Evolutionary conservation across 1,139 yeast species (phyloP), one percentile per base, ranked within the genome.

Genomic region (Taphrina wiesneri): DNA sequence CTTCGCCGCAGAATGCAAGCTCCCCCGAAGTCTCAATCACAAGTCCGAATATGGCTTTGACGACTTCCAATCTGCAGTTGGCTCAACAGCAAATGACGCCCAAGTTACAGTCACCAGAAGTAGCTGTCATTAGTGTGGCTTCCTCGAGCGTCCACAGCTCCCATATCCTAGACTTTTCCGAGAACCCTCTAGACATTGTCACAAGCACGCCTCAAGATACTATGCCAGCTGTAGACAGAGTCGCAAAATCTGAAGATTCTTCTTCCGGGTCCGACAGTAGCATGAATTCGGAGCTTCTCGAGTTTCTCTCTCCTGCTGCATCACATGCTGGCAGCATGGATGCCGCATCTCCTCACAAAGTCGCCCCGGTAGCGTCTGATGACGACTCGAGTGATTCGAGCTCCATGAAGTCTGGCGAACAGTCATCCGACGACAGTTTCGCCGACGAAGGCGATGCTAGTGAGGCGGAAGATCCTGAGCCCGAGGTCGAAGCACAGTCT

Each of bases 341-440:
- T 21, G 49, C 28, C 28, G n/a, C 43, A 4, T 39, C 43, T 1
- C 43, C 43, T 7, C 19, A 15, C 7, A 13, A n/a, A n/a, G 43
- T 39, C 7, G 43, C 19, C 19, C 36, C 36, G 36, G 43, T 2
- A 13, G n/a, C 15, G 21, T 11, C 28, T 9, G 28, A 2, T 28
- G 28, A 23, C n/a, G 49, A 45, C 49, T 49, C 54, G 34, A 30
- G 36, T 23, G 56, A 32, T 19, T 52, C 56, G 45, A 52, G 56
- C 34, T 52, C 56, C 45, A 32, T 52, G 56, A 32, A 52, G 28
- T 52, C 56, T 2, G 56, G 56, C 25, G 30, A 17, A 13, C 54
- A 49, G 13, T n/a, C 36, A 5, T 28, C 54, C 36, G 19, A 17
- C 21, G 36, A 49, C 26, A 11, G 36, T 26, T 26, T 39, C 39